Evolutionary conservation across 164 flowering plant genomes (phyloP), one percentile per base, ranked within the genome.

Genomic region (grape (Vitis vinifera)): DNA sequence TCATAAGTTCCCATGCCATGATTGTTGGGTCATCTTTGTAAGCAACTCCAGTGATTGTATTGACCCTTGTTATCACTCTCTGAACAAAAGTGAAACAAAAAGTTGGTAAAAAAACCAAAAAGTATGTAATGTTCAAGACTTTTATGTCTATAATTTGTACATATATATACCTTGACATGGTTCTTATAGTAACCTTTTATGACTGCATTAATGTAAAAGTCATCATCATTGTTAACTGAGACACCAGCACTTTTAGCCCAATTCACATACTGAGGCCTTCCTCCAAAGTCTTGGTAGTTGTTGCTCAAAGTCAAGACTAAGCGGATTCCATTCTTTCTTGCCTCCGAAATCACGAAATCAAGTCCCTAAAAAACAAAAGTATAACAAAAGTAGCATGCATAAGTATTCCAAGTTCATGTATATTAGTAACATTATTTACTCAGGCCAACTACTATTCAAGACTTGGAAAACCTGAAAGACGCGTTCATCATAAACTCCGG

Each of bases 1-100:
- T 85, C 72, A 85, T 83, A 1, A 85, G 81, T 59, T 85, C 89
- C 89, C 89, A 85, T 19, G 83, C 86, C 80, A 85, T 75, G 62
- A 83, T 83, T 0, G 80, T 79, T 12, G 88, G 71, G 1, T 85
- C 88, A 62, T 83, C 82, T 51, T 71, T 83, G 59, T 85, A 83
- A 10, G 71, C 78, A 9, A 74, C 60, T 57, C 77, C 55, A 12
- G 77, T 81, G 57, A 85, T 55, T 4, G 84, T 80, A 65, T 85
- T 85, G 9, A 71, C n/a, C 66, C 88, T 80, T 9, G 79, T 81
- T 9, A 85, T 23, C 37, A 85, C 82, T 51, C 11, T 76, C 88
- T 80, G 74, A 50, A 23, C 49, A 57, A 16, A 53, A 31, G 56
- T 19, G 59, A 14, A 57, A 11, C n/a, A 14, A 29, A 9, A 13